Base-by-base conservation (phyloP, 2,329 filamentous ascomycete genomes). In the Pseudocercospora cruenta region DNA sequence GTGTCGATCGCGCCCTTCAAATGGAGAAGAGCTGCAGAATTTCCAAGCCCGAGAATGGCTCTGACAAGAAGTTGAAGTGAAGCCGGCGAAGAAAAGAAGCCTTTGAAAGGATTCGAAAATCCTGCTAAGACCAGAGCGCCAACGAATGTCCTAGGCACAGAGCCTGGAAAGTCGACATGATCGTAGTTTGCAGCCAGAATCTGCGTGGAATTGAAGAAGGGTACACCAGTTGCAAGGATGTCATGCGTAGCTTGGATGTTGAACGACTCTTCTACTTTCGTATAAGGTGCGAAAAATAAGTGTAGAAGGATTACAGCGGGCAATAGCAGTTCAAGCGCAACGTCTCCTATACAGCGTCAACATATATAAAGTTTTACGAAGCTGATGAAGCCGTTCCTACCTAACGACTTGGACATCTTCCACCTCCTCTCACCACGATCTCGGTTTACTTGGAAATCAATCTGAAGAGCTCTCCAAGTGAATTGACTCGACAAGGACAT, bases 201-300 rank as follows among this genome's bases (percentile, higher is more conserved):
- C 19, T 69, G 66, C 0, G 75, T 67, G 5, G 70, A 66, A 66
- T 78, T 75, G 26, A 66, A 59, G 49, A 71, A 72, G 0, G 92
- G 92, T 1, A 92, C 88, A 24, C 93, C 93, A 77, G 95, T 93
- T 43, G 87, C 86, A 66, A 97, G 79, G 39, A 99, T 90, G 78
- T 99, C 95, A 79, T 98, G 95, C 2, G 89, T 87, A 5, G 95
- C 95, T 79, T 99, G 95, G 65, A 98, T 88, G 78, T 97, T 97
- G 86, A 99, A 98, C 0, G 94, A 98, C 80, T 99, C 95, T 79
- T 99, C 95, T 66, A 99, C 95, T 79, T 99, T 99, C 64, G 94
- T 97, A 82, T 96, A 94, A 0, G 95, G 95, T 10, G 94, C 88
- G n/a, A 63, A 62, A 22, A 73, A 71, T 9, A 79, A 63, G 63